Percentiles rank a stretch among this genome's conserved stretches.
Conservation (phyloP, 805 yeast genomes). For the Candida quercuum region DNA sequence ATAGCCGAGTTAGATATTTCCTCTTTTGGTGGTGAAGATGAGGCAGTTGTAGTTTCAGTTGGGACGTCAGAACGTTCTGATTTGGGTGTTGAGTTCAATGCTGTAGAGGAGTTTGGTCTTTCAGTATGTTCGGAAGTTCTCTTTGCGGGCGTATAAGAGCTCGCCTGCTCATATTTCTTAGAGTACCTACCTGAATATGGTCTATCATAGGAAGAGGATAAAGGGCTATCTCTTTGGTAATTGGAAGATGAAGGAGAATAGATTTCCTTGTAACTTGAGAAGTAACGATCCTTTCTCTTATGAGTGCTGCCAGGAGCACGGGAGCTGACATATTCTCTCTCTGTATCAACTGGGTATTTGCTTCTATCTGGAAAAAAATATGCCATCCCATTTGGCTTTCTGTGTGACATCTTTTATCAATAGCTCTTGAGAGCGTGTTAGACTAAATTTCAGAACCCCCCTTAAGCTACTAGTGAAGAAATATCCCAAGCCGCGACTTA, state of each 20-base stretch:
- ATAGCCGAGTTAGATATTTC: too few relatives aligned
- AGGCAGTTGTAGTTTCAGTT: not conserved
- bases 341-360: not conserved
- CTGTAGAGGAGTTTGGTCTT: not conserved
- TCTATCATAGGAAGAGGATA: not conserved
- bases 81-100: not conserved
- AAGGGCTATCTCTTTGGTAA: not conserved
- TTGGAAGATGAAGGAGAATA: constrained; percentile 1
- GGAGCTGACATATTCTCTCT: too few relatives aligned
- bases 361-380: constrained; percentile 4
- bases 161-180: not conserved
- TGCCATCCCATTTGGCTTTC: constrained; percentile 2
- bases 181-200: not conserved
- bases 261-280: constrained; percentile 1
- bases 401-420: constrained; percentile 4
- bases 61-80: not conserved
- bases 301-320: too few relatives aligned
- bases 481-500: too few relatives aligned
- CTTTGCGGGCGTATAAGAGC: too few relatives aligned
- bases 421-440: too few relatives aligned
- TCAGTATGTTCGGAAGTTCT: too few relatives aligned
- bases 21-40: not conserved
- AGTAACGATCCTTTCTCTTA: not conserved
- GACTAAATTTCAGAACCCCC: too few relatives aligned
- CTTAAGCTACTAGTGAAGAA: too few relatives aligned